Percentiles rank a stretch among this genome's conserved stretches.
These are phyloP conservation scores for Mycosphaerella sp. DNA, from an alignment of 2,329 filamentous ascomycete species.

Conservation along the genomic window DNA sequence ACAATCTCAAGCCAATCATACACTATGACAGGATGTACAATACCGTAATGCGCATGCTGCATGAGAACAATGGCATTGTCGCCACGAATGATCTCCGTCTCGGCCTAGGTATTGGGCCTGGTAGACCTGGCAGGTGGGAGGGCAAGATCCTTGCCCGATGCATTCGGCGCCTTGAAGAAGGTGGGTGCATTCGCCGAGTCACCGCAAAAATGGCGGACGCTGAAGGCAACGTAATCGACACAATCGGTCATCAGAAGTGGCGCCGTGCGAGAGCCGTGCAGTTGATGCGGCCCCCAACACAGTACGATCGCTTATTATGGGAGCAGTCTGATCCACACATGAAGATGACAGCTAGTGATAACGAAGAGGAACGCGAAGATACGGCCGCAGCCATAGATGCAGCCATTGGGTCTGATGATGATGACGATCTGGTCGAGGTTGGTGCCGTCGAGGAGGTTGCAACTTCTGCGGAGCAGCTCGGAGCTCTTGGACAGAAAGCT, in stretches of 20 bases:
- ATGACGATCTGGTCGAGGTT: slow-evolving; percentile 4
- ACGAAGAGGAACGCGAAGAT: slow-evolving; percentile 10
- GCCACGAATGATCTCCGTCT: slow-evolving; percentile 48
- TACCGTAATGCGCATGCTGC: slow-evolving; percentile 45
- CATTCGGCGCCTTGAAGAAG: slow-evolving; percentile 37
- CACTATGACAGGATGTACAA: slow-evolving; percentile 47
- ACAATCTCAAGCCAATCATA: slow-evolving; percentile 22
- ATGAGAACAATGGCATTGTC: slow-evolving; percentile 46
- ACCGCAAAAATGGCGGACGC: slow-evolving; percentile 14
- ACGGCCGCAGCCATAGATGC: neutral
- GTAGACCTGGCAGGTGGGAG: slow-evolving; percentile 32
- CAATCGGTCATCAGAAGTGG: slow-evolving; percentile 3
- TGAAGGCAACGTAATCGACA: slow-evolving; percentile 18
- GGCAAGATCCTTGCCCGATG: slow-evolving; percentile 37
- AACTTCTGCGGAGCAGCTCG: neutral
- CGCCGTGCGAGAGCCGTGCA: slow-evolving; percentile 30
- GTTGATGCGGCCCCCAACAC: slow-evolving; percentile 36
- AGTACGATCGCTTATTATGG: slow-evolving; percentile 28
- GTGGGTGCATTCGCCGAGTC: slow-evolving; percentile 35
- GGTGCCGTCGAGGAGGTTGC: slow-evolving; percentile 9
- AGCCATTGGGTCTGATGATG: slow-evolving; percentile 1
- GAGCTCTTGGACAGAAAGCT: neutral
- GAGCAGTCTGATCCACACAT: slow-evolving; percentile 11
- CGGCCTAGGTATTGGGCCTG: slow-evolving; percentile 35
- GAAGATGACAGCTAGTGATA: slow-evolving; percentile 4